Evolutionary conservation across 768 basidiomycete genomes (phyloP).

Genomic region (Boletus vermiculosoides): DNA sequence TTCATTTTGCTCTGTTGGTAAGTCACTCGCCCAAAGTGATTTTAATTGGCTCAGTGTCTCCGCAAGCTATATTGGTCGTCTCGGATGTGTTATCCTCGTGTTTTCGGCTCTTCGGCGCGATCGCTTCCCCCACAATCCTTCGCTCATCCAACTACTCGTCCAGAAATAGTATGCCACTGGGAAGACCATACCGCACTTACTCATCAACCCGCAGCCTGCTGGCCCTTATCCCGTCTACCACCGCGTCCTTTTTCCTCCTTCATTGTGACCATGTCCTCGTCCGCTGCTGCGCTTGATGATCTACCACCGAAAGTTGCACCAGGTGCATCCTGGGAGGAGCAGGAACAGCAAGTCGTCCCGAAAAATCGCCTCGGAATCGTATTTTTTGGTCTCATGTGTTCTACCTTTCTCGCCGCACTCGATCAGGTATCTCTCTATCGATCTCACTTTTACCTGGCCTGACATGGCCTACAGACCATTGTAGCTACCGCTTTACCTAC

Average conservation of each 20-base stretch:
- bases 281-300: not conserved
- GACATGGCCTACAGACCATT: slow-evolving; percentile 35
- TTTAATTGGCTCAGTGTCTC: not conserved
- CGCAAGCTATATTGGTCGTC: too few species aligned
- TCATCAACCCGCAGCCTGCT: not conserved
- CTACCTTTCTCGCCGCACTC: slow-evolving; percentile 45
- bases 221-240: not conserved
- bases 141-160: not conserved
- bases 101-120: slow-evolving; percentile 9
- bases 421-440: slow-evolving; percentile 38
- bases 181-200: not conserved
- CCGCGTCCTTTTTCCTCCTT: not conserved
- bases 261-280: slow-evolving; percentile 6
- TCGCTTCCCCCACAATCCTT: not conserved
- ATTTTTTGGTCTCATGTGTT: slow-evolving; percentile 44
- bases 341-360: slow-evolving; percentile 43
- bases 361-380: slow-evolving; percentile 43
- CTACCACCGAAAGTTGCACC: slow-evolving; percentile 16
- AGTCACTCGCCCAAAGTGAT: not conserved
- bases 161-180: slow-evolving; percentile 14
- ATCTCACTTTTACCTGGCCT: not conserved
- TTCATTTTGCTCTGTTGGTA: not conserved
- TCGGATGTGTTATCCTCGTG: not conserved
- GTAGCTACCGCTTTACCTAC: slow-evolving; percentile 52
- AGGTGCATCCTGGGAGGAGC: slow-evolving; percentile 38